A percentile compares a stretch with the other conserved stretches of the same genome.
phyloP scores from a whole-genome alignment of 208 protist species.

The Naegleria fowleri region DNA sequence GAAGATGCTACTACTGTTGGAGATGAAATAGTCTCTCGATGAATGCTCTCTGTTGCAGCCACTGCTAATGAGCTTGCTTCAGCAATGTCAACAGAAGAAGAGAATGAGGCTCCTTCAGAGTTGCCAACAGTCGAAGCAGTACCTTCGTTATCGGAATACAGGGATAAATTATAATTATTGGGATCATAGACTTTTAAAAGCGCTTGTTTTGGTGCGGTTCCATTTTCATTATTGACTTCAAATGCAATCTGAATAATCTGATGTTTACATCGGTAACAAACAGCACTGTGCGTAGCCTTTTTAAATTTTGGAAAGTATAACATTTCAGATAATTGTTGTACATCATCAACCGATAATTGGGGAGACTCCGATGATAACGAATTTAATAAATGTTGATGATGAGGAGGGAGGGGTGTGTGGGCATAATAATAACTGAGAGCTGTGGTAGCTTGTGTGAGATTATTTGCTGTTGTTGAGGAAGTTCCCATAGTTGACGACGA shows the following conservation, averaged over 20 bases:
- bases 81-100: too few relatives aligned
- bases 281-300: neutral
- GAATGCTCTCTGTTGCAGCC: too few relatives aligned
- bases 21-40: too few relatives aligned
- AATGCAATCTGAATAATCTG: neutral
- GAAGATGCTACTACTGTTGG: neutral
- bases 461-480: neutral
- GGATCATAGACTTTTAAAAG: constrained; percentile 1
- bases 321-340: neutral
- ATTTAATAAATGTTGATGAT: neutral
- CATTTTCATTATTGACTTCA: neutral
- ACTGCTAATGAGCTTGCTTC: too few relatives aligned
- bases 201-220: neutral
- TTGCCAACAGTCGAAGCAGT: neutral
- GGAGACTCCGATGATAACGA: neutral
- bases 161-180: neutral
- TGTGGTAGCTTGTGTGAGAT: neutral
- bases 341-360: neutral
- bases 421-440: neutral
- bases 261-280: neutral
- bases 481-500: neutral
- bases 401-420: neutral
- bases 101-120: neutral
- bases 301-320: constrained; percentile 3
- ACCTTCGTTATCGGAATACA: neutral